Base-by-base conservation (phyloP, 805 yeast genomes). In the Sungouiozyma intestinalis region DNA sequence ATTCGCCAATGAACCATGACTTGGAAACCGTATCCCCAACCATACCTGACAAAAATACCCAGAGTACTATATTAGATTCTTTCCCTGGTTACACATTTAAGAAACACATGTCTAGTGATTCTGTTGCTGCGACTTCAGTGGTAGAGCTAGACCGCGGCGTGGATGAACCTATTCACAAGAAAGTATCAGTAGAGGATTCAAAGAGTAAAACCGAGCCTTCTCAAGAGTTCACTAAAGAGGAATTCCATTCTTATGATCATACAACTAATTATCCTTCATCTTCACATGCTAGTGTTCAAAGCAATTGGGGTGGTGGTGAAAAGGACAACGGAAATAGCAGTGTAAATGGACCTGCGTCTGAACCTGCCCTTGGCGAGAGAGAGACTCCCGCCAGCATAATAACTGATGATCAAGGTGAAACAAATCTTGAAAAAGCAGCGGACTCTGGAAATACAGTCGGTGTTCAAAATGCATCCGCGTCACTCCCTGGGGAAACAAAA, bases 1-100 rank as follows among this genome's bases (percentile, higher is more conserved):
- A 18, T 16, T 39, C 48, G n/a, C 53, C 45, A 20, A 45, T 45
- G 21, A 13, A 13, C 6, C 17, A 9, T 48, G 49, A 41, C 41
- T 45, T 19, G 24, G 38, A 15, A 31, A 40, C 11, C 29, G 43
- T n/a, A 17, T 37, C 15, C 7, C 9, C 39, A 9, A 6, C n/a
- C 14, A 15, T 11, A 9, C 7, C 16, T 9, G 11, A 13, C 4
- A 9, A n/a, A 19, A 7, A 4, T 11, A 35, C 21, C 14, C 8
- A 35, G 14, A 35, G 13, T 35, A 16, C 37, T 15, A 14, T 35
- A 19, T 16, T 19, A 16, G 37, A 16, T 24, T 24, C 29, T 11
- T 24, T 24, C 11, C 6, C 11, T 24, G 29, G 29, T 6, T 24
- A 24, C 11, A 24, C 29, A 24, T 24, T 24, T 24, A 24, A 24